Conservation (phyloP, 2,329 filamentous ascomycete species). For the Blastomyces silverae region DNA sequence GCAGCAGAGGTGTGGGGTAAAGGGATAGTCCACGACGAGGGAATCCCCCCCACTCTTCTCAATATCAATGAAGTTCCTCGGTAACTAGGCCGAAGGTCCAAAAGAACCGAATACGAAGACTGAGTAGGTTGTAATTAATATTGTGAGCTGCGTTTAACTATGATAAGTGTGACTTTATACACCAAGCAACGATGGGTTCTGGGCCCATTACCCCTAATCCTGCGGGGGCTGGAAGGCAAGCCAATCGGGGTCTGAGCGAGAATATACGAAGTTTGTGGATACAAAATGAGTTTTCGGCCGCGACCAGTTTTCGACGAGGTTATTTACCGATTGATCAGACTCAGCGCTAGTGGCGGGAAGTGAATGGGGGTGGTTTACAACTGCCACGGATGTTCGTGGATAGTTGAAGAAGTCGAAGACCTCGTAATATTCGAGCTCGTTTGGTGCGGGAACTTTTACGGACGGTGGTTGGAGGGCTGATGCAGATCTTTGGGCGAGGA, state of each 20-base stretch:
- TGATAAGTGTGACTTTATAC: not conserved
- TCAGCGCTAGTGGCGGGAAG: not conserved
- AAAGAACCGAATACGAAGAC: not conserved
- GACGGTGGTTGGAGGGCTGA: constrained; percentile 38
- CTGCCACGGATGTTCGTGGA: constrained; percentile 22
- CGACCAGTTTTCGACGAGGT: not conserved
- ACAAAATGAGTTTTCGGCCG: constrained; percentile 6
- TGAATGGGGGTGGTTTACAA: not conserved
- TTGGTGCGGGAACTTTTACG: constrained; percentile 36
- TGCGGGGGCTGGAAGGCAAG: constrained; percentile 12
- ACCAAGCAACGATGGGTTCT: not conserved
- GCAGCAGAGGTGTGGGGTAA: not conserved
- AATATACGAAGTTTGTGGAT: constrained; percentile 9
- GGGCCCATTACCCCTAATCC: constrained; percentile 5
- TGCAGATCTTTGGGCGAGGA: constrained; percentile 34
- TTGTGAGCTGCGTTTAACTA: not conserved
- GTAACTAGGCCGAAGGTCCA: not conserved
- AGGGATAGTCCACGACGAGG: not conserved
- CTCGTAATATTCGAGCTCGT: constrained; percentile 42
- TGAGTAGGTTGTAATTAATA: not conserved
- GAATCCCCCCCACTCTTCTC: not conserved
- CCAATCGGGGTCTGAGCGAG: constrained; percentile 10
- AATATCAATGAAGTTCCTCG: not conserved
- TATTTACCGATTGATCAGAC: not conserved
- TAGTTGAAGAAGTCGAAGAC: constrained; percentile 46